These are phyloP conservation scores for Spathaspora hagerdaliae DNA, from an alignment of 805 yeast genomes.

Conservation along the genomic window DNA sequence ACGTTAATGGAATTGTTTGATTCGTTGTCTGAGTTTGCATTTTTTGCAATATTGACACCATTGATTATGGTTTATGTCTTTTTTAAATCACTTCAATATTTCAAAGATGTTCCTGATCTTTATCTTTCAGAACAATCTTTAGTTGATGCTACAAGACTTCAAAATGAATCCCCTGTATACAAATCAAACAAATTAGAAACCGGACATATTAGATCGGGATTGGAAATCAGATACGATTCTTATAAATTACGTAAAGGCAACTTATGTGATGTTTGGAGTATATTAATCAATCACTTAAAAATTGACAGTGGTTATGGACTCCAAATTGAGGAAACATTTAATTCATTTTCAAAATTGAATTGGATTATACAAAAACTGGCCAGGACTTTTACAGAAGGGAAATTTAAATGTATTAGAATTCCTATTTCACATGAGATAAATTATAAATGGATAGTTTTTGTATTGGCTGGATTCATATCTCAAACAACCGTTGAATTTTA, in stretches of 20 bases:
- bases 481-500: conserved; percentile 40
- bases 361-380: not conserved
- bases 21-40: not conserved
- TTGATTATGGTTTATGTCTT: not conserved
- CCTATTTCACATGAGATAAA: not conserved
- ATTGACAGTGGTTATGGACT: conserved; percentile 20
- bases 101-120: conserved; percentile 54
- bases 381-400: not conserved
- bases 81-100: conserved; percentile 19
- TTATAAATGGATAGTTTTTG: conserved; percentile 4
- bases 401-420: not conserved
- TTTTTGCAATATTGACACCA: not conserved
- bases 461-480: conserved; percentile 39
- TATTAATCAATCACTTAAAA: conserved; percentile 28
- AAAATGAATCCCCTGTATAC: conserved; percentile 70
- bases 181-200: conserved; percentile 73
- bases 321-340: conserved; percentile 14
- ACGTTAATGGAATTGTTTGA: too few relatives aligned
- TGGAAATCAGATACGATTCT: conserved; percentile 56
- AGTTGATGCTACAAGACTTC: conserved; percentile 57
- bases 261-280: conserved; percentile 68
- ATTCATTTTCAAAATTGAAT: conserved; percentile 18
- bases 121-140: conserved; percentile 64
- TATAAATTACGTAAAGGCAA: conserved; percentile 73
- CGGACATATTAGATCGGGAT: conserved; percentile 68